A percentile compares a stretch with the other conserved stretches of the same genome.
These are phyloP conservation scores for Fraxinus anomala DNA, from an alignment of 257 asterid genomes.

Conservation along the genomic window DNA sequence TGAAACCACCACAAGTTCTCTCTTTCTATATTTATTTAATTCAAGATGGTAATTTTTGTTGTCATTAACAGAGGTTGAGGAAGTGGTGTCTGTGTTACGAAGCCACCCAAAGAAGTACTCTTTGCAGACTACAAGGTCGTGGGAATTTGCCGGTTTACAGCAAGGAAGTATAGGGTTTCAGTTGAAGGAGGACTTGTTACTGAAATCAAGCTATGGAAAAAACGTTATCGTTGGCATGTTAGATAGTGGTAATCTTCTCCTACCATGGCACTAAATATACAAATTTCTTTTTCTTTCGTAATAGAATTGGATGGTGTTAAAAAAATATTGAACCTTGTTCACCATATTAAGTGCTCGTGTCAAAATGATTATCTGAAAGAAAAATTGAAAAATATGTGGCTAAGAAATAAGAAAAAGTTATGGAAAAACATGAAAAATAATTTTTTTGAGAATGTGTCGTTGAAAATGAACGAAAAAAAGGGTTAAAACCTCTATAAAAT, in stretches of 20 bases:
- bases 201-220: conserved; percentile 70
- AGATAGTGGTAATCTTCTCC: conserved; percentile 60
- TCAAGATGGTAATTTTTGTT: background rate
- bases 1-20: background rate
- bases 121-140: conserved; percentile 92
- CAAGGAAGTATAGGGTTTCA: conserved; percentile 22
- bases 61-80: conserved; percentile 56
- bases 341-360: no score
- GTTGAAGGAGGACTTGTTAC: conserved; percentile 47
- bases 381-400: no score
- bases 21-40: background rate
- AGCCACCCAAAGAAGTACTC: conserved; percentile 66
- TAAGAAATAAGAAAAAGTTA: no score
- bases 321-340: no score
- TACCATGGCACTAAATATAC: background rate
- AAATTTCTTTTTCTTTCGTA: no score
- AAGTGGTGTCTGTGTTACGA: conserved; percentile 60
- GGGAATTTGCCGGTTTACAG: conserved; percentile 80
- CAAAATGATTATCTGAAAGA: no score
- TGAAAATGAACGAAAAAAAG: no score
- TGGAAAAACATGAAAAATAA: no score
- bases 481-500: no score
- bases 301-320: no score
- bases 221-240: conserved; percentile 69
- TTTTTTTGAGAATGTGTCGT: no score